These are phyloP conservation scores for Metrosideros polymorpha DNA, from an alignment of 441 rosid genomes.

Conservation along the genomic window DNA sequence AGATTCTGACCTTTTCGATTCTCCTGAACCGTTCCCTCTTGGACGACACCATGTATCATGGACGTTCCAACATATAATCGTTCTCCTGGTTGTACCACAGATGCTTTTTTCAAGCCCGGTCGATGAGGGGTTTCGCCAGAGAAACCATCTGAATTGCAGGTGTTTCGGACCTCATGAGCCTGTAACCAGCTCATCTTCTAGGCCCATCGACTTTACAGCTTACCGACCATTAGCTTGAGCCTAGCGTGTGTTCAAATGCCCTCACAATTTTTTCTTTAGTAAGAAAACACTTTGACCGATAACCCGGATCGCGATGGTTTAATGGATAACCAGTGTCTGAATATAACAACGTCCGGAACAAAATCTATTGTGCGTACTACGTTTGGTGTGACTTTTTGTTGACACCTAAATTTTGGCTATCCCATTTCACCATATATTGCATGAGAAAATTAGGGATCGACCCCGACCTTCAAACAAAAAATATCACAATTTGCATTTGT, in stretches of 20 bases:
- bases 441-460: too few relatives aligned
- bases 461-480: too few relatives aligned
- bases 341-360: neutral
- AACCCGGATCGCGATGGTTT: neutral
- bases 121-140: neutral
- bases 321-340: neutral
- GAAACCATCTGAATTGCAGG: neutral
- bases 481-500: too few relatives aligned
- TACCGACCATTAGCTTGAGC: neutral
- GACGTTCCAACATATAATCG: too few relatives aligned
- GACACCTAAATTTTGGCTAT: too few relatives aligned
- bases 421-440: too few relatives aligned
- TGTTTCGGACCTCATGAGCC: neutral
- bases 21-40: too few relatives aligned
- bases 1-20: too few relatives aligned
- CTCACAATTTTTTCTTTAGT: accelerated
- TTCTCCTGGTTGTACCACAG: too few relatives aligned
- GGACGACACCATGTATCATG: too few relatives aligned
- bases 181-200: neutral
- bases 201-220: neutral
- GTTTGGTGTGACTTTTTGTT: neutral
- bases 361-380: neutral
- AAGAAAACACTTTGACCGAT: neutral
- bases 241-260: neutral
- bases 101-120: neutral